Base-by-base conservation (phyloP, 2,329 filamentous ascomycete species). In the Ophiostoma sp. region DNA sequence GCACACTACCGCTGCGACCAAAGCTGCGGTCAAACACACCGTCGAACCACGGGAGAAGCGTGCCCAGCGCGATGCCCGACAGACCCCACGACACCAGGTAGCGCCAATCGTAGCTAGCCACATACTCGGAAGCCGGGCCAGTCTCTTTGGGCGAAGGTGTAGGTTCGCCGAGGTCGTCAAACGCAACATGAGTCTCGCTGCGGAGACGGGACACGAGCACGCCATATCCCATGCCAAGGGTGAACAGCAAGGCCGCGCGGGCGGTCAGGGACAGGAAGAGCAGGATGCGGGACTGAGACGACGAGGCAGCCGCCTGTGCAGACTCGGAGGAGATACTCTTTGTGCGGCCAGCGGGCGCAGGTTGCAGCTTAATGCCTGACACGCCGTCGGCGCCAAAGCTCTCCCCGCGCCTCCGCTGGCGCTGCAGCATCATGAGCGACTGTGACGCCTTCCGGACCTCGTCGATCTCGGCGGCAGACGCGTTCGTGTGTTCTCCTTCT, bases 61-160 rank as follows among this genome's bases (percentile, higher is more conserved):
- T 91, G 6, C 96, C 96, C 31, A 98, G 83, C 0, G 88, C 85
- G 4, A 97, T 89, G 19, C 94, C 95, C 0, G 91, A 90, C 11
- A 91, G 78, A 0, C 94, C 96, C 95, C 96, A 99, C 75, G 93
- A 91, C 0, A 86, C 83, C 72, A 97, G 84, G 80, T 97, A 97
- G 59, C 84, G 82, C 88, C 90, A 91, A 75, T 86, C 84, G 74
- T 84, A 83, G 22, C 52, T 76, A 11, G 74, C 70, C 19, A 75
- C 74, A 45, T 76, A 76, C 7, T 52, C 69, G 7, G 50, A 2
- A 2, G 45, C 2, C 3, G 70, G n/a, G n/a, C 50, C 17, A 2
- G 61, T 5, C 15, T 15, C 42, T 7, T 7, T 80, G 81, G 33
- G 83, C 82, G 64, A 92, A 11, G 45, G 15, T 15, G 55, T 33